phyloP scores from a whole-genome alignment of 1,284 basidiomycete genomes.

The Moesziomyces aphidis region DNA sequence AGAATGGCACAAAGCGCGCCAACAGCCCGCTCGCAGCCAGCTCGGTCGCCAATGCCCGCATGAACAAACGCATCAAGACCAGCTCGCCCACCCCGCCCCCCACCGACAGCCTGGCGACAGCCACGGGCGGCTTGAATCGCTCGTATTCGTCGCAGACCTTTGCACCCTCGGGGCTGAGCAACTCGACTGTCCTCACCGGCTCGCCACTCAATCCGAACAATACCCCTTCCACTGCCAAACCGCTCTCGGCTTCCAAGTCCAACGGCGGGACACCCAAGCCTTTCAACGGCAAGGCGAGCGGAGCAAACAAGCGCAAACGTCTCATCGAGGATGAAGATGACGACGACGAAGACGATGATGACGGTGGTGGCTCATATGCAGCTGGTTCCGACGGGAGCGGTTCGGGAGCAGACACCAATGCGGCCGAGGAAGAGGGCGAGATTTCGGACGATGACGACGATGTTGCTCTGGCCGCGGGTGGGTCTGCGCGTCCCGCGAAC shows the following conservation, averaged over 20 bases:
- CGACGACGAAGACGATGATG: slow-evolving; percentile 36
- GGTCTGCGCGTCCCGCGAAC: background rate
- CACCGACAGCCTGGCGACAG: slow-evolving; percentile 1
- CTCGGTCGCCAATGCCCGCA: slow-evolving; percentile 27
- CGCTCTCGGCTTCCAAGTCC: background rate
- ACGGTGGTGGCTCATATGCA: slow-evolving; percentile 2
- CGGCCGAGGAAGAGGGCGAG: slow-evolving; percentile 48
- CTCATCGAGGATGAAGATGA: slow-evolving; percentile 39
- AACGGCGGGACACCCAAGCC: background rate
- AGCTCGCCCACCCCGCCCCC: slow-evolving; percentile 47
- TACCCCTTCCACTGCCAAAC: background rate
- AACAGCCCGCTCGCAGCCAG: slow-evolving; percentile 33
- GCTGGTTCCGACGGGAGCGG: slow-evolving; percentile 5
- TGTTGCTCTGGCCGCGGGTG: slow-evolving; percentile 17
- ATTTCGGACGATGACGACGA: slow-evolving; percentile 39
- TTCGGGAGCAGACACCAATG: slow-evolving; percentile 6
- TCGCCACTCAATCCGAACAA: slow-evolving; percentile 51
- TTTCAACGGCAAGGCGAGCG: background rate
- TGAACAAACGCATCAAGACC: slow-evolving; percentile 50
- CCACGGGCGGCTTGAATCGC: slow-evolving; percentile 19
- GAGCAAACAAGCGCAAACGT: slow-evolving; percentile 20
- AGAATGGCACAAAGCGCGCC: slow-evolving; percentile 33
- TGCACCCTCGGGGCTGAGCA: slow-evolving; percentile 38
- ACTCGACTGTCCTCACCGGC: slow-evolving; percentile 33
- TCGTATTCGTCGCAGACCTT: slow-evolving; percentile 41